phyloP scores from a whole-genome alignment of 768 basidiomycete genomes.

The Filobasidium wieringae region DNA sequence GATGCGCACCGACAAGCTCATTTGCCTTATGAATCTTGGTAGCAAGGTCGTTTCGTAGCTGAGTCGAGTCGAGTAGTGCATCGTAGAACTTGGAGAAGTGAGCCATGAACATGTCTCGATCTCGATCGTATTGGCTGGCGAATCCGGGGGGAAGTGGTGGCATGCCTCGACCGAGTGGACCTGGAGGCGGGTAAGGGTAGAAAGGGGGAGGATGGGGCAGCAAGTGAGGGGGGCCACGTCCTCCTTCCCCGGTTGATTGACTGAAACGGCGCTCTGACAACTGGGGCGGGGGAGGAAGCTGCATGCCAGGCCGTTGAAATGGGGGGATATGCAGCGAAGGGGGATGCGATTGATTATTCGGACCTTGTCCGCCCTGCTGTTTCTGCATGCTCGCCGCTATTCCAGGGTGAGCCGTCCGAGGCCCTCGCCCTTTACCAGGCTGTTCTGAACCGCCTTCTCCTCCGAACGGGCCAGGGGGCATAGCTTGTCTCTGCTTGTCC shows the following conservation, averaged over 20 bases:
- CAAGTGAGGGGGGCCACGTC: background rate
- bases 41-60: slow-evolving; percentile 9
- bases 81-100: slow-evolving; percentile 14
- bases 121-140: background rate
- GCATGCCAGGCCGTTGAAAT: background rate
- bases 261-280: background rate
- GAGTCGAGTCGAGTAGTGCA: slow-evolving; percentile 11
- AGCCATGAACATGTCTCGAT: slow-evolving; percentile 1
- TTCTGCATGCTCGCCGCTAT: background rate
- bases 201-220: background rate
- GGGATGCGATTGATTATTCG: background rate
- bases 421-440: background rate
- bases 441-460: background rate
- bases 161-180: background rate
- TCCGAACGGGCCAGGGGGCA: background rate
- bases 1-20: slow-evolving; percentile 12
- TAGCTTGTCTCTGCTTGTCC: background rate
- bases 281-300: background rate
- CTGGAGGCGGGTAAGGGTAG: background rate
- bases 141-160: background rate
- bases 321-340: background rate
- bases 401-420: background rate
- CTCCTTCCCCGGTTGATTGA: background rate
- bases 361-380: background rate
- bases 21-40: slow-evolving; percentile 14